These are phyloP conservation scores for Hypomyces perniciosus DNA, from an alignment of 2,329 filamentous ascomycete species.

Conservation along the genomic window DNA sequence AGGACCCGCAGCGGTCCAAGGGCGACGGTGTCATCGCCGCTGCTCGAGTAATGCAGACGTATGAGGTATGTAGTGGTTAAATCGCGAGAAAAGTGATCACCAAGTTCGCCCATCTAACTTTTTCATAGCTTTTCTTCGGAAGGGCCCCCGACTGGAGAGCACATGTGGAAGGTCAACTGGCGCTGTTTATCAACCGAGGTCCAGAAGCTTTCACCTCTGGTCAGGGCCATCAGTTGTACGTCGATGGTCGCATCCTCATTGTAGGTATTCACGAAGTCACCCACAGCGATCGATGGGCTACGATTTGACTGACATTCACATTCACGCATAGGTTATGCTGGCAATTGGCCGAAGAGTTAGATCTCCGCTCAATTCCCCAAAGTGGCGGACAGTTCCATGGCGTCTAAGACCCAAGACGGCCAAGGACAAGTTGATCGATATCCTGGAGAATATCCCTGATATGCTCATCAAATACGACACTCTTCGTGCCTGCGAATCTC, in stretches of 20 bases:
- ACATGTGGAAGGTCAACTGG: conserved; percentile 15
- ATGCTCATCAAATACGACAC: conserved; percentile 23
- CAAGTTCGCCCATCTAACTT: not conserved
- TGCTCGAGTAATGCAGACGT: conserved; percentile 15
- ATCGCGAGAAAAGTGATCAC: not conserved
- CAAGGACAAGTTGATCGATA: conserved; percentile 26
- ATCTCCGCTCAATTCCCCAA: conserved; percentile 22
- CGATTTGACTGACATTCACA: not conserved
- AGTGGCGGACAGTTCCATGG: conserved; percentile 30
- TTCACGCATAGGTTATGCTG: conserved; percentile 11
- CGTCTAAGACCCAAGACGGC: conserved; percentile 21
- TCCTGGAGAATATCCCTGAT: conserved; percentile 24
- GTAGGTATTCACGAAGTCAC: conserved; percentile 4
- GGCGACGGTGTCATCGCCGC: conserved; percentile 14
- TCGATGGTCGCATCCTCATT: conserved; percentile 18
- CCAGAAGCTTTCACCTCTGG: conserved; percentile 13
- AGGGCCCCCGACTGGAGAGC: conserved; percentile 12
- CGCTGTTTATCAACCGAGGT: conserved; percentile 14
- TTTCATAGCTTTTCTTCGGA: conserved; percentile 5
- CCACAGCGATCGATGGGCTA: not conserved
- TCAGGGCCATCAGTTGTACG: conserved; percentile 17
- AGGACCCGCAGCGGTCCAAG: conserved; percentile 10
- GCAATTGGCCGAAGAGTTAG: conserved; percentile 15
- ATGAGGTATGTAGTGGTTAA: conserved; percentile 15
- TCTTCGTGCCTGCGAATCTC: conserved; percentile 15